A percentile compares a stretch with the other conserved stretches of the same genome.
These are phyloP conservation scores for Gossypium ekmanianum DNA, from an alignment of 345 rosid species.

Conservation along the genomic window DNA sequence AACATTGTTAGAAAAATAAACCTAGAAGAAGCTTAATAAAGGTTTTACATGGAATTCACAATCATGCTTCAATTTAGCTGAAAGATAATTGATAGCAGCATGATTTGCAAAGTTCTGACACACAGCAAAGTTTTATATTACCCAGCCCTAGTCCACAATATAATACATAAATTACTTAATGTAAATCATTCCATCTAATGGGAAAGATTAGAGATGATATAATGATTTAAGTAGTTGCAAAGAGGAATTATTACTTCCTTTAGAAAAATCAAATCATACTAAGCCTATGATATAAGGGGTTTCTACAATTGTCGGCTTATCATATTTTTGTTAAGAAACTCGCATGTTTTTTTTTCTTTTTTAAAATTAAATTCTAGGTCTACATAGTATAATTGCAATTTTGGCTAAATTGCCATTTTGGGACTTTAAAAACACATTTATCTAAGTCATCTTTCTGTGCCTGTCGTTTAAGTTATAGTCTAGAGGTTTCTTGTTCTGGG, in stretches of 20 bases:
- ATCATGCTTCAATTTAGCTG: neutral
- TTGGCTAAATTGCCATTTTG: neutral
- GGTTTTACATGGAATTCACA: neutral
- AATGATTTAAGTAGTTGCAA: neutral
- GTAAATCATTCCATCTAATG: neutral
- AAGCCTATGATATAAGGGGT: neutral
- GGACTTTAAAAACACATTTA: neutral
- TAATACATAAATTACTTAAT: no score
- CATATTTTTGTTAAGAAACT: neutral
- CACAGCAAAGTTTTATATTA: neutral
- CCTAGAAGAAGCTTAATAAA: neutral
- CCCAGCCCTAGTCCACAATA: neutral
- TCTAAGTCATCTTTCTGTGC: neutral
- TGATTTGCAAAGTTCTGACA: neutral
- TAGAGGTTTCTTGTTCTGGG: neutral
- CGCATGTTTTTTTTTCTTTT: neutral
- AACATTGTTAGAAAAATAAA: slow-evolving; percentile 2
- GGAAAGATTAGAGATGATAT: neutral
- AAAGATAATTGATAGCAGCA: neutral
- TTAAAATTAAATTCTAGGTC: neutral
- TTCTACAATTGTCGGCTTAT: neutral
- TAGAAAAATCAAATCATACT: neutral
- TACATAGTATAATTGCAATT: neutral
- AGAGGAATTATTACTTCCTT: neutral
- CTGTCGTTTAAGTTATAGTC: neutral